Conservation (phyloP, 176 grass and related monocot genomes). For the Luzula sylvatica region DNA sequence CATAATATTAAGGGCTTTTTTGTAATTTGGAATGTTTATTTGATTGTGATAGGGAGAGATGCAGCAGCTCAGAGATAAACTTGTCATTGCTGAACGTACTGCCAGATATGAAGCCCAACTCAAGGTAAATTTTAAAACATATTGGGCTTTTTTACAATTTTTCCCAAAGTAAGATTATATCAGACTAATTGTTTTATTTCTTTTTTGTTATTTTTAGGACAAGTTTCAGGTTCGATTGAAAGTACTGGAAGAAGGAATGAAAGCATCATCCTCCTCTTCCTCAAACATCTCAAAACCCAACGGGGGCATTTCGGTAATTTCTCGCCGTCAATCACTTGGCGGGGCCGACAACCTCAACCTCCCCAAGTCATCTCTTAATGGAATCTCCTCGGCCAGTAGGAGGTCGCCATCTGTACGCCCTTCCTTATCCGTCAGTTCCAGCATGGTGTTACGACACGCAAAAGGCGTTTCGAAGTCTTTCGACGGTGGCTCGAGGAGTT, state of each 20-base stretch:
- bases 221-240: conserved; percentile 79
- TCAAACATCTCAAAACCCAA: conserved; percentile 52
- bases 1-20: no score
- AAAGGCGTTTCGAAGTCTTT: conserved; percentile 81
- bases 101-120: conserved; percentile 78
- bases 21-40: background rate
- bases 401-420: conserved; percentile 85
- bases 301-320: conserved; percentile 27
- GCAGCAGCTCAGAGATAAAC: conserved; percentile 92
- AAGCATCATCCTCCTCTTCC: conserved; percentile 44
- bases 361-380: conserved; percentile 44
- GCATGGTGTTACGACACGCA: conserved; percentile 56
- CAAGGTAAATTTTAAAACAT: conserved; percentile 41
- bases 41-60: conserved; percentile 68
- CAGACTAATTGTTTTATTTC: background rate
- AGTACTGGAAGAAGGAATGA: conserved; percentile 87
- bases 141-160: background rate
- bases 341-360: conserved; percentile 54
- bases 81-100: conserved; percentile 68
- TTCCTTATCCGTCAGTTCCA: conserved; percentile 51
- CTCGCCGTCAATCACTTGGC: conserved; percentile 60
- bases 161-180: no score
- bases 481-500: conserved; percentile 65
- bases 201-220: conserved; percentile 39
- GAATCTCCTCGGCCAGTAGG: conserved; percentile 27